phyloP scores from a whole-genome alignment of 768 basidiomycete species.

The Flagelloscypha sp. region DNA sequence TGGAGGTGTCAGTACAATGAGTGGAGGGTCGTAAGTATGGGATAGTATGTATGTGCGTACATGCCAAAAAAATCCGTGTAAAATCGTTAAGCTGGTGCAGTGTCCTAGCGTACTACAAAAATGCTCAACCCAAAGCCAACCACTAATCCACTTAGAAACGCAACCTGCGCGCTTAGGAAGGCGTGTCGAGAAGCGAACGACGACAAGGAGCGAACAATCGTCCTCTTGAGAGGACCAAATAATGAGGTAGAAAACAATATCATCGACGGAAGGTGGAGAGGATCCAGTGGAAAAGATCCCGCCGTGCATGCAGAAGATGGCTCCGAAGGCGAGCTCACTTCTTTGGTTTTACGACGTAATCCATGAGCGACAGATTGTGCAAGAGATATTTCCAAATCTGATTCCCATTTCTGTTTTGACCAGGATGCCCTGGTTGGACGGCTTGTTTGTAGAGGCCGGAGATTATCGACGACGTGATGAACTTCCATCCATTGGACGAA shows the following conservation, averaged over 20 bases:
- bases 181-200: too few species aligned
- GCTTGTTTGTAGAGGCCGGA: slow-evolving; percentile 13
- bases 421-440: slow-evolving; percentile 22
- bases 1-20: too few species aligned
- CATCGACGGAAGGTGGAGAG: slow-evolving; percentile 59
- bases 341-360: slow-evolving; percentile 21
- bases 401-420: slow-evolving; percentile 61
- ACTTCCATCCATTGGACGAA: slow-evolving; percentile 70
- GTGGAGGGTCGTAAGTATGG: too few species aligned
- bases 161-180: slow-evolving; percentile 21
- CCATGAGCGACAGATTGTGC: slow-evolving; percentile 53
- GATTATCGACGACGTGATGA: slow-evolving; percentile 43
- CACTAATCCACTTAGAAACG: slow-evolving; percentile 30
- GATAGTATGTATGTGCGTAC: too few species aligned
- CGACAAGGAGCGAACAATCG: too few species aligned
- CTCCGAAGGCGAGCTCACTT: slow-evolving; percentile 13
- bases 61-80: too few species aligned
- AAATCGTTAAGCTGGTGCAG: too few species aligned
- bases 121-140: slow-evolving; percentile 31
- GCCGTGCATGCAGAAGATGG: slow-evolving; percentile 22
- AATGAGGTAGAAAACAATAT: slow-evolving; percentile 55
- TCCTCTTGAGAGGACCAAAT: slow-evolving; percentile 34
- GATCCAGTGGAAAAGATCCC: slow-evolving; percentile 39
- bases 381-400: slow-evolving; percentile 53
- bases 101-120: too few species aligned